These are phyloP conservation scores for Saraca asoca DNA, from an alignment of 331 rosid species.

Conservation along the genomic window DNA sequence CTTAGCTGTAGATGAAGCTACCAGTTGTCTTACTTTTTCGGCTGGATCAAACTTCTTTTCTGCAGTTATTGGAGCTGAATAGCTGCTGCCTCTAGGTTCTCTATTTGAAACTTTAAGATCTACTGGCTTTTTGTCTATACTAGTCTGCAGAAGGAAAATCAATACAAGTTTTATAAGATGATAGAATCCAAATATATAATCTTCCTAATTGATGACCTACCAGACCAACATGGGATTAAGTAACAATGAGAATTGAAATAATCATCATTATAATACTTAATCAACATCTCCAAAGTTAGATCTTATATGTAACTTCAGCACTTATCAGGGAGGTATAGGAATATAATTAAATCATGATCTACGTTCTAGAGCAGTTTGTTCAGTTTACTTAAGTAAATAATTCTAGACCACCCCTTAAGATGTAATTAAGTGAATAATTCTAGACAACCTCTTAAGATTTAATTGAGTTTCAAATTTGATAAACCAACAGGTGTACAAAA, in stretches of 20 bases:
- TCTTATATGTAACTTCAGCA: slow-evolving; percentile 1
- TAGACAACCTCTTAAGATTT: not conserved
- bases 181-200: slow-evolving; percentile 23
- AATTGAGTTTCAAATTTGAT: slow-evolving; percentile 30
- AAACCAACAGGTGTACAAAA: slow-evolving; percentile 27
- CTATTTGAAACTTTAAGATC: slow-evolving; percentile 54
- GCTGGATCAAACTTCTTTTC: slow-evolving; percentile 86
- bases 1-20: slow-evolving; percentile 49
- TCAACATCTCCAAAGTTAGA: slow-evolving; percentile 17
- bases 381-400: slow-evolving; percentile 3
- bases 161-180: slow-evolving; percentile 28
- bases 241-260: slow-evolving; percentile 17
- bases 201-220: slow-evolving; percentile 19
- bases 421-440: not conserved
- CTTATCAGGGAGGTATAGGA: slow-evolving; percentile 22
- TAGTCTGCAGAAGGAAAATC: slow-evolving; percentile 50
- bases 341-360: slow-evolving; percentile 20
- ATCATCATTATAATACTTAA: slow-evolving; percentile 25
- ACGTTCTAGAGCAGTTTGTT: slow-evolving; percentile 14
- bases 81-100: slow-evolving; percentile 63
- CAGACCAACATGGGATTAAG: slow-evolving; percentile 16
- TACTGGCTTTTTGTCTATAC: slow-evolving; percentile 57
- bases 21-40: slow-evolving; percentile 66
- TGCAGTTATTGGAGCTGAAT: slow-evolving; percentile 79
- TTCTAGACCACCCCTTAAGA: not conserved